A percentile compares a stretch with the other conserved stretches of the same genome.
Evolutionary conservation across 2,329 filamentous ascomycete species (phyloP).

Genomic region (Cladophialophora psammophila): DNA sequence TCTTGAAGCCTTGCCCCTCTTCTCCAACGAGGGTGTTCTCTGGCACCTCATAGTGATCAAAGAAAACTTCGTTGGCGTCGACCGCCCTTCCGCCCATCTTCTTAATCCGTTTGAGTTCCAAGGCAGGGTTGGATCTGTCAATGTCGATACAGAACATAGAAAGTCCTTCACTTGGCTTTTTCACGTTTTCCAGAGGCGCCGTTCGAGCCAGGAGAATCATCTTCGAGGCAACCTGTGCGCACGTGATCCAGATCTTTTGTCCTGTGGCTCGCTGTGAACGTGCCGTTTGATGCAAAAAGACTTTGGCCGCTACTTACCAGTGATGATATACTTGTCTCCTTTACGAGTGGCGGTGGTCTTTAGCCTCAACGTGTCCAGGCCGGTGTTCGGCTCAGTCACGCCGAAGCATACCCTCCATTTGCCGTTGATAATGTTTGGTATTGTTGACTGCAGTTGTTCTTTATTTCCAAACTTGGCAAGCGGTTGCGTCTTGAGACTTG

Average conservation of each 20-base stretch:
- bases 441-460: constrained; percentile 68
- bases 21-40: constrained; percentile 70
- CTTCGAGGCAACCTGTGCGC: constrained; percentile 79
- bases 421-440: constrained; percentile 76
- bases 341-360: constrained; percentile 69
- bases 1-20: constrained; percentile 79
- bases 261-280: constrained; percentile 21
- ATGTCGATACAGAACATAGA: constrained; percentile 84
- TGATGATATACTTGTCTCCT: constrained; percentile 68
- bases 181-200: constrained; percentile 70
- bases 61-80: constrained; percentile 88
- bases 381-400: constrained; percentile 83
- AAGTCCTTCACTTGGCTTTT: constrained; percentile 75
- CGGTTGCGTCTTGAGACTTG: constrained; percentile 18
- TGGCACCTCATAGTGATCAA: constrained; percentile 76
- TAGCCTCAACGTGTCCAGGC: constrained; percentile 77
- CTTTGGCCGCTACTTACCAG: constrained; percentile 17
- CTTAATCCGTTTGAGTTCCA: constrained; percentile 75
- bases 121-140: constrained; percentile 62
- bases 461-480: constrained; percentile 71
- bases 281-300: neutral
- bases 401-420: constrained; percentile 79
- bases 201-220: constrained; percentile 86
- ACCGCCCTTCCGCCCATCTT: constrained; percentile 87
- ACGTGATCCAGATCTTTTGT: constrained; percentile 91